Conservation (phyloP, 2,329 filamentous ascomycete species). For the Paradendryphiella salina region DNA sequence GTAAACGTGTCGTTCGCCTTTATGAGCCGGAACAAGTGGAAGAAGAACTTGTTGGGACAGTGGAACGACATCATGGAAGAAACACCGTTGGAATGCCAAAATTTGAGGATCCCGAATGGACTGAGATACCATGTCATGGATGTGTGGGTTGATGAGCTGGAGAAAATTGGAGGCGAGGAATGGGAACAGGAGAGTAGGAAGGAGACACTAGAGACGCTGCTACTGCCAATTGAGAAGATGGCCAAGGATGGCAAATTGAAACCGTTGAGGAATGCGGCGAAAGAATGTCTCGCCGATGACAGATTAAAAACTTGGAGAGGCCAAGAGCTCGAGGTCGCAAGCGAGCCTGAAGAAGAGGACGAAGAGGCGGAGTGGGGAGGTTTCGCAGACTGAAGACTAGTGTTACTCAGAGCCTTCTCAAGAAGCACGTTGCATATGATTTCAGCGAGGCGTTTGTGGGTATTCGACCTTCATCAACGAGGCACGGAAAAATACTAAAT, state of each 20-base stretch:
- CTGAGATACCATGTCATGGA: constrained; percentile 85
- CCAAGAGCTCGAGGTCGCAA: constrained; percentile 44
- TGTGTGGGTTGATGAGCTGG: constrained; percentile 88
- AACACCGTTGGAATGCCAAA: constrained; percentile 51
- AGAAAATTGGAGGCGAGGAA: constrained; percentile 63
- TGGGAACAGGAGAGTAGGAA: constrained; percentile 42
- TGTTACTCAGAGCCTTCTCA: constrained; percentile 1
- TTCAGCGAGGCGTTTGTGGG: constrained; percentile 22
- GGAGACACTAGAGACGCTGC: constrained; percentile 53
- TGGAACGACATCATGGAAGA: constrained; percentile 55
- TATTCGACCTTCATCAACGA: neutral
- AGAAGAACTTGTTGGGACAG: constrained; percentile 45
- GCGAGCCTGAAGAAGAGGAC: constrained; percentile 49
- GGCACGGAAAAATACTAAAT: constrained; percentile 7
- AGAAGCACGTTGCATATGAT: constrained; percentile 13
- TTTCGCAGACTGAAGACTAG: constrained; percentile 61
- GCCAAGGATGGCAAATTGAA: constrained; percentile 66
- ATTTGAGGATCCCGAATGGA: constrained; percentile 73
- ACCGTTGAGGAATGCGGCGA: constrained; percentile 69
- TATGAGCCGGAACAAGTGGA: constrained; percentile 50
- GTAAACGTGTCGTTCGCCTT: constrained; percentile 69
- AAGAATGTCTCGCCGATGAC: constrained; percentile 73
- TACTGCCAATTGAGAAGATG: constrained; percentile 61
- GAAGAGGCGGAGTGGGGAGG: constrained; percentile 69
- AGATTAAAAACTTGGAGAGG: constrained; percentile 66